Evolutionary conservation across 306 rosid genomes (phyloP).

Genomic region (Dalbergia cultrata): DNA sequence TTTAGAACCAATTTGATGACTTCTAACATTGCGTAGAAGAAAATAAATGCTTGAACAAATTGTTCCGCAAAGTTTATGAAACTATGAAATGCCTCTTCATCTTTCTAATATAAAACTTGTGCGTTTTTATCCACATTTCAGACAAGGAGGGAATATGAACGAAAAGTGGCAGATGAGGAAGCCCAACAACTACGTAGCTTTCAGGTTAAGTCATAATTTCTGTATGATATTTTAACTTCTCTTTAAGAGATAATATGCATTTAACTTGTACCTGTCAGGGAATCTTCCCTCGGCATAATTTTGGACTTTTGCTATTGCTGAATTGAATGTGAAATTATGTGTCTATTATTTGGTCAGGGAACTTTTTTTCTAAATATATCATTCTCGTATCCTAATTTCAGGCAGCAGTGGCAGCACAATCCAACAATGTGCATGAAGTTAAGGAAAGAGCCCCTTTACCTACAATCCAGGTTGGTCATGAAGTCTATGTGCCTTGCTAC

Average conservation of each 20-base stretch:
- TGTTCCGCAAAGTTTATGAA: slow-evolving; percentile 31
- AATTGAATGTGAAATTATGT: neutral
- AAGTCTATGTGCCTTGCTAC: neutral
- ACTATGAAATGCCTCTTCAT: slow-evolving; percentile 27
- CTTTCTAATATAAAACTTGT: slow-evolving; percentile 28
- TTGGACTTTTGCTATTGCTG: slow-evolving; percentile 12
- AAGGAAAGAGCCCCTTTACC: slow-evolving; percentile 70
- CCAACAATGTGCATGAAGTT: slow-evolving; percentile 64
- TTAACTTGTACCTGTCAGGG: neutral
- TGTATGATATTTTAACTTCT: neutral
- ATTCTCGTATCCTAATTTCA: slow-evolving; percentile 55
- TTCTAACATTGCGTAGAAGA: slow-evolving; percentile 27
- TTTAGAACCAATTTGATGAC: slow-evolving; percentile 21
- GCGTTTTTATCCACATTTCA: slow-evolving; percentile 41
- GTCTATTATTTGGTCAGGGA: slow-evolving; percentile 25
- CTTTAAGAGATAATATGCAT: slow-evolving; percentile 5
- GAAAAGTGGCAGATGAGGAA: slow-evolving; percentile 78
- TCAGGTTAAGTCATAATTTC: slow-evolving; percentile 64
- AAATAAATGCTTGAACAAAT: slow-evolving; percentile 21
- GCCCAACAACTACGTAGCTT: slow-evolving; percentile 74
- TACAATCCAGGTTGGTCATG: slow-evolving; percentile 64
- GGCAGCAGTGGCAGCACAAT: slow-evolving; percentile 83
- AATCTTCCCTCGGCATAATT: slow-evolving; percentile 1
- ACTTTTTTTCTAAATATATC: slow-evolving; percentile 41
- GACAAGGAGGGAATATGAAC: slow-evolving; percentile 87